These are phyloP conservation scores for Aurifilum marmelostoma DNA, from an alignment of 2,329 filamentous ascomycete species.

Conservation along the genomic window DNA sequence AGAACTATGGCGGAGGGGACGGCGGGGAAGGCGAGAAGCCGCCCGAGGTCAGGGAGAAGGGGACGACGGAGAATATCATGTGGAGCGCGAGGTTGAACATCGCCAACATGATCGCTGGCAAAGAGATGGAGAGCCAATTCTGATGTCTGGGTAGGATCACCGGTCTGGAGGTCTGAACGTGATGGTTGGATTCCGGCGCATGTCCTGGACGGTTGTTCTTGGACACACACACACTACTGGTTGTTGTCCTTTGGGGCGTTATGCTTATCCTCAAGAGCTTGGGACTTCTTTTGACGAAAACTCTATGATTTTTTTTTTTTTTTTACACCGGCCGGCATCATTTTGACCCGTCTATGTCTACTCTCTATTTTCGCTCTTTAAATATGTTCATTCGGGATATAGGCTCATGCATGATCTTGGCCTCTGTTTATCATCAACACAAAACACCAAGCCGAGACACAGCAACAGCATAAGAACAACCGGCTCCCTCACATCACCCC, in stretches of 20 bases:
- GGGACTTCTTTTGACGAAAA: neutral
- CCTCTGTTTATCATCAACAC: neutral
- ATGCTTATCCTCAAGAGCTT: neutral
- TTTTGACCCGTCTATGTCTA: neutral
- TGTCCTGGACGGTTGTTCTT: neutral
- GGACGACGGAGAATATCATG: constrained; percentile 40
- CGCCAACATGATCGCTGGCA: constrained; percentile 37
- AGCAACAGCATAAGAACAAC: neutral
- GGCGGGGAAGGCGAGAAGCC: constrained; percentile 6
- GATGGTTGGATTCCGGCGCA: constrained; percentile 1
- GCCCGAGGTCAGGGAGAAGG: constrained; percentile 35
- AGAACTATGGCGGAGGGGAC: constrained; percentile 31
- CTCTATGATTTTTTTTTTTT: neutral
- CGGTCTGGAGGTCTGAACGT: neutral
- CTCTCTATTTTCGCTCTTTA: neutral
- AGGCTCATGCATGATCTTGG: too few species aligned
- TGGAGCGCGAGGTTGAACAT: constrained; percentile 42
- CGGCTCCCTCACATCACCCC: neutral
- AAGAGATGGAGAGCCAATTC: constrained; percentile 36
- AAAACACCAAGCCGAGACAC: neutral
- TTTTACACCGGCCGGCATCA: neutral
- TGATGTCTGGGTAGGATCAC: constrained; percentile 2
- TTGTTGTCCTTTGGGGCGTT: neutral
- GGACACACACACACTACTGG: neutral
- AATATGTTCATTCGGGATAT: too few species aligned